Percentiles rank a stretch among this genome's conserved stretches.
These are phyloP conservation scores for Sphaerulina populicola DNA, from an alignment of 2,329 filamentous ascomycete genomes.

Conservation along the genomic window DNA sequence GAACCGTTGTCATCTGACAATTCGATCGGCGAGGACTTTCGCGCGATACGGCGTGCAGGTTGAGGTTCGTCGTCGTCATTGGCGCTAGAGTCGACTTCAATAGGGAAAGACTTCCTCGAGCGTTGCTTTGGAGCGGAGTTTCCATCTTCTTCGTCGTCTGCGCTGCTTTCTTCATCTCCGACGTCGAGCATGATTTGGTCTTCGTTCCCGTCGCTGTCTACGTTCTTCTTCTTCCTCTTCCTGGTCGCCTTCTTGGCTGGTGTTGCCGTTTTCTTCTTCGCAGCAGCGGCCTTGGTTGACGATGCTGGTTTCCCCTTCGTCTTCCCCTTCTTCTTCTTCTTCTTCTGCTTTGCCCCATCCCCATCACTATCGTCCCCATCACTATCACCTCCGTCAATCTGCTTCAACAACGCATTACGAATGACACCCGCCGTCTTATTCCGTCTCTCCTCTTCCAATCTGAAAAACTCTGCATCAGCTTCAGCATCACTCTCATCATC, in stretches of 20 bases:
- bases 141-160: neutral
- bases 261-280: constrained; percentile 11
- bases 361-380: constrained; percentile 27
- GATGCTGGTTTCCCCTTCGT: too few relatives aligned
- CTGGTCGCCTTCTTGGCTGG: constrained; percentile 15
- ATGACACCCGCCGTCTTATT: constrained; percentile 47
- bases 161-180: constrained; percentile 8
- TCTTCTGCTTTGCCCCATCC: constrained; percentile 22
- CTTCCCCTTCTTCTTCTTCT: neutral
- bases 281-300: constrained; percentile 9
- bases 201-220: constrained; percentile 14
- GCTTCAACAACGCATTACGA: constrained; percentile 42
- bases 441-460: constrained; percentile 59
- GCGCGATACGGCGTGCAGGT: neutral
- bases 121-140: neutral
- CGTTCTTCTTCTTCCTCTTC: constrained; percentile 7
- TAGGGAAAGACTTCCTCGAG: neutral
- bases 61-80: neutral
- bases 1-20: constrained; percentile 13
- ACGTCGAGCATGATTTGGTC: constrained; percentile 19
- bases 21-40: constrained; percentile 11
- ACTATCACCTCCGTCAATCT: constrained; percentile 28
- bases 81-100: neutral
- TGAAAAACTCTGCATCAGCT: constrained; percentile 66
- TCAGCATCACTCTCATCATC: constrained; percentile 86